A percentile compares a stretch with the other conserved stretches of the same genome.
Evolutionary conservation across 305 asterid genomes (phyloP).

Genomic region (Fraxinus paxiana): DNA sequence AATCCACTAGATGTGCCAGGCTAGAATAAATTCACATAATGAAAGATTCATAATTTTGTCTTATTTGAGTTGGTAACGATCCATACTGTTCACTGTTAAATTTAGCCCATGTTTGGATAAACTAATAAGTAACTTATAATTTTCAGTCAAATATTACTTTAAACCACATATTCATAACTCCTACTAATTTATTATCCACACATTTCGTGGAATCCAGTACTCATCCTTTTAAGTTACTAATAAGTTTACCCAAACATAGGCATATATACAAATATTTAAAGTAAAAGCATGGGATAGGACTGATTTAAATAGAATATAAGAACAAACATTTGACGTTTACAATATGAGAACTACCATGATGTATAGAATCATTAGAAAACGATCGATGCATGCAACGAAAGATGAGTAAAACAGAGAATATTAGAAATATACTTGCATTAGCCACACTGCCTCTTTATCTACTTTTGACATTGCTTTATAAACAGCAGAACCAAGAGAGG

Average conservation of each 20-base stretch:
- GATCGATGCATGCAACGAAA: neutral
- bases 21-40: neutral
- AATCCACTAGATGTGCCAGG: neutral
- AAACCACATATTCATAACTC: neutral
- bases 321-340: neutral
- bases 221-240: neutral
- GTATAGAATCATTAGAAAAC: neutral
- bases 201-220: neutral
- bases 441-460: slow-evolving; percentile 87
- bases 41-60: neutral
- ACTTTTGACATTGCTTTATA: slow-evolving; percentile 81
- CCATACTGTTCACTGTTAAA: neutral
- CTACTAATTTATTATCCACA: neutral
- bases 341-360: neutral
- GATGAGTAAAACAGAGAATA: slow-evolving; percentile 12
- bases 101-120: neutral
- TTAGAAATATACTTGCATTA: slow-evolving; percentile 78
- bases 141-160: neutral
- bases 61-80: neutral
- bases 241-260: neutral
- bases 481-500: slow-evolving; percentile 91
- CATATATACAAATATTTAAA: neutral
- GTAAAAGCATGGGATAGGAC: neutral
- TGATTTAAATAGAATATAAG: neutral
- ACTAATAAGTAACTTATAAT: neutral